These are phyloP conservation scores for Chenopodium suecicum DNA, from an alignment of 148 eudicot species.

Conservation along the genomic window DNA sequence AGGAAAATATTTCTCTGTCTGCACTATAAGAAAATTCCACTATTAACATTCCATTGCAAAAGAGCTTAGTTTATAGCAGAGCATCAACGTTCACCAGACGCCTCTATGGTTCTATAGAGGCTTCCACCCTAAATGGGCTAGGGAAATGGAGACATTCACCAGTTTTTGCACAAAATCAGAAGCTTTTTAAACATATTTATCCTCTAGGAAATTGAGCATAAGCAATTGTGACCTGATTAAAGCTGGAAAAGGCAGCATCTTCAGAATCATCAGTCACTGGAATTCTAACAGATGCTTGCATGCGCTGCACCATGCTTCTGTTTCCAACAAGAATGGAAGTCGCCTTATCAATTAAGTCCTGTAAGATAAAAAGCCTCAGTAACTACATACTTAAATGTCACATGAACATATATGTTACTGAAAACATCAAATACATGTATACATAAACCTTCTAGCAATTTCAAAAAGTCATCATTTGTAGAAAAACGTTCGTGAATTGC, in stretches of 20 bases:
- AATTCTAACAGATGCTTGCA: conserved; percentile 65
- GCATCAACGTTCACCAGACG: background rate
- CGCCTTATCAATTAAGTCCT: conserved; percentile 94
- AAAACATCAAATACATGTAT: background rate
- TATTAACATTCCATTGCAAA: background rate
- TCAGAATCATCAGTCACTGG: conserved; percentile 56
- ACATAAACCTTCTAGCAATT: background rate
- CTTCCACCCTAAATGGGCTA: too few relatives aligned
- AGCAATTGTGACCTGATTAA: conserved; percentile 52
- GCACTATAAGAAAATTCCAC: background rate
- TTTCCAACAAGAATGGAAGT: conserved; percentile 69
- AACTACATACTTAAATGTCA: background rate
- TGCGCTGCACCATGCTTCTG: conserved; percentile 58
- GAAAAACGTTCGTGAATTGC: background rate
- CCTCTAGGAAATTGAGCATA: background rate
- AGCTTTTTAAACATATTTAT: background rate
- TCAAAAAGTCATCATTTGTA: background rate
- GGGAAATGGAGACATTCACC: background rate
- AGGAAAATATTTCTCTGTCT: background rate
- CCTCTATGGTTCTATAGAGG: too few relatives aligned
- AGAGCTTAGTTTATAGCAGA: background rate
- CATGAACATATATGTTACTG: background rate
- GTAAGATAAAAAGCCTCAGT: conserved; percentile 8
- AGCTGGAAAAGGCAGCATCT: conserved; percentile 69
- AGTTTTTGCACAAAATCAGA: background rate